Percentiles rank a stretch among this genome's conserved stretches.
Evolutionary conservation across 345 rosid genomes (phyloP).

Genomic region (Eucalyptus pumila): DNA sequence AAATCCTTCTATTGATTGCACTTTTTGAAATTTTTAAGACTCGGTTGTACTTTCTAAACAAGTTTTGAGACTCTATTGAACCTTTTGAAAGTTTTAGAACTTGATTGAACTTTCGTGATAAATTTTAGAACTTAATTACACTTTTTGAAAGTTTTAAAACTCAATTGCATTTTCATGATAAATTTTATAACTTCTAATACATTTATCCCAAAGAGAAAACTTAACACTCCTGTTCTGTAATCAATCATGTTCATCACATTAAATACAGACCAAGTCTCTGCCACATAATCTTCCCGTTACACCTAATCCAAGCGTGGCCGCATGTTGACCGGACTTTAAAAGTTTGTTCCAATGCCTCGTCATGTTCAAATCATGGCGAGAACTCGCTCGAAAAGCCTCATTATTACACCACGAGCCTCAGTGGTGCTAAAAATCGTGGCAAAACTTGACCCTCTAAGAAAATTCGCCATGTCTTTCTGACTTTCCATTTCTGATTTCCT

Average conservation of each 20-base stretch:
- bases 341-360: background rate
- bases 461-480: background rate
- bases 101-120: no score
- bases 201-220: background rate
- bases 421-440: background rate
- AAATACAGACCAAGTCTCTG: background rate
- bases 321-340: background rate
- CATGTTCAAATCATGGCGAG: background rate
- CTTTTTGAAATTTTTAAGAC: rapidly evolving
- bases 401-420: background rate
- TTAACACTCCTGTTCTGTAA: background rate
- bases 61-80: no score
- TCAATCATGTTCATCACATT: background rate
- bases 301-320: background rate
- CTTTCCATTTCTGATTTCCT: background rate
- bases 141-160: rapidly evolving
- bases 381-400: background rate
- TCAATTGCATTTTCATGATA: rapidly evolving
- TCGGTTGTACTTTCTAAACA: rapidly evolving
- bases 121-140: no score
- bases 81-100: no score
- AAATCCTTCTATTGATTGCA: no score
- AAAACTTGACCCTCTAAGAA: background rate
- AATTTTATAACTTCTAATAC: no score
- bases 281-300: background rate